Evolutionary conservation across 2,329 filamentous ascomycete species (phyloP).

Genomic region (Ophiostoma populinum): DNA sequence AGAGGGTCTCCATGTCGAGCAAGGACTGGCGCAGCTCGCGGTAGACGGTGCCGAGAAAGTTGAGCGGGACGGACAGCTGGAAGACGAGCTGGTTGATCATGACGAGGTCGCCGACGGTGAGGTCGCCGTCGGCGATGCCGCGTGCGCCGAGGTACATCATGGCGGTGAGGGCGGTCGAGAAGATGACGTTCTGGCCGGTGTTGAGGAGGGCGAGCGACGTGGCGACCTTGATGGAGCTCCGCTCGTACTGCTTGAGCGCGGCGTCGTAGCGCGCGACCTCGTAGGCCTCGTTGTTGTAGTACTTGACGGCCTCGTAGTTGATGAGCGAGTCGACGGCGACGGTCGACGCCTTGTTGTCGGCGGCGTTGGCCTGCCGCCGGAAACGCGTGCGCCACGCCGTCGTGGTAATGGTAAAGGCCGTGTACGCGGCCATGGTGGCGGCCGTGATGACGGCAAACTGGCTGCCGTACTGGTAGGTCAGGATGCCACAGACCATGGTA

Average conservation of each 20-base stretch:
- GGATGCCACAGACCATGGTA: conserved; percentile 82
- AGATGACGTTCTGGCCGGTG: conserved; percentile 91
- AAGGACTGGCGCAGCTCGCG: conserved; percentile 87
- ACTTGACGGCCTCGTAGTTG: conserved; percentile 98
- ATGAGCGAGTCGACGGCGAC: conserved; percentile 93
- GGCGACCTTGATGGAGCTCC: conserved; percentile 89
- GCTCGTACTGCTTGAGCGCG: conserved; percentile 72
- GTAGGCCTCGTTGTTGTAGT: conserved; percentile 97
- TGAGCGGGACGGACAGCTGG: conserved; percentile 88
- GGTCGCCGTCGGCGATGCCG: conserved; percentile 61
- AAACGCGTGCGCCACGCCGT: conserved; percentile 97
- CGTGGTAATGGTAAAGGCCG: conserved; percentile 91
- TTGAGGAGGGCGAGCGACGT: conserved; percentile 89
- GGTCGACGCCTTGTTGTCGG: conserved; percentile 87
- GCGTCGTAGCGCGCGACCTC: conserved; percentile 83
- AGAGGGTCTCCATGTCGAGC: conserved; percentile 95
- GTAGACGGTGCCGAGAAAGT: conserved; percentile 96
- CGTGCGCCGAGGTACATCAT: conserved; percentile 98
- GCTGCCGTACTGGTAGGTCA: conserved; percentile 88
- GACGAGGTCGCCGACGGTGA: conserved; percentile 91
- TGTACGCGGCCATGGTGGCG: conserved; percentile 81
- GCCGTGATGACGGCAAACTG: conserved; percentile 86
- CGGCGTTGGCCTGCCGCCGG: conserved; percentile 82
- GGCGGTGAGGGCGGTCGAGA: conserved; percentile 76
- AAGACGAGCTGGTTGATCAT: conserved; percentile 99